Evolutionary conservation across 1,139 yeast species (phyloP).

Genomic region (Pichia sp.): DNA sequence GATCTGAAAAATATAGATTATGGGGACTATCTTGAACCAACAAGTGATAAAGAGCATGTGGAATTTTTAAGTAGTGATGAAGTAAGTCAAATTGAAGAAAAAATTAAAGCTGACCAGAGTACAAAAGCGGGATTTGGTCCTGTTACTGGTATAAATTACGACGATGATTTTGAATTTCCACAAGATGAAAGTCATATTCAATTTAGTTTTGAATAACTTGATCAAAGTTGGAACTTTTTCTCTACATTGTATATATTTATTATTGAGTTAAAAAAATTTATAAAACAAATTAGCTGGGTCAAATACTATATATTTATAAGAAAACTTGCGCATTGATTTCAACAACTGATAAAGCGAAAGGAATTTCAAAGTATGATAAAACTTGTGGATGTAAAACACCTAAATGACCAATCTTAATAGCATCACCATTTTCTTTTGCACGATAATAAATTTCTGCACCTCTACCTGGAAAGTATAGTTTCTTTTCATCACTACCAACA

Average conservation of each 20-base stretch:
- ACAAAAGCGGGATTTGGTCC: conserved; percentile 15
- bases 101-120: conserved; percentile 10
- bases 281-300: background rate
- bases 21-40: conserved; percentile 22
- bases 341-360: conserved; percentile 86
- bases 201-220: conserved; percentile 24
- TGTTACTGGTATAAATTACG: conserved; percentile 21
- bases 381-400: conserved; percentile 98
- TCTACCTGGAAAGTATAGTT: conserved; percentile 93
- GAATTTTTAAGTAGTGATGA: conserved; percentile 27
- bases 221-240: background rate
- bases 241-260: background rate
- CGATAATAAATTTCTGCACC: conserved; percentile 85
- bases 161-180: conserved; percentile 29
- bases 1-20: conserved; percentile 13
- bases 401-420: conserved; percentile 64
- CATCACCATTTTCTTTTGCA: conserved; percentile 49
- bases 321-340: conserved; percentile 87
- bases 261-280: background rate
- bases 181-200: conserved; percentile 25
- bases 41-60: conserved; percentile 23
- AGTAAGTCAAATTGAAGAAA: conserved; percentile 11
- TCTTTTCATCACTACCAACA: conserved; percentile 57
- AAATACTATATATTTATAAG: conserved; percentile 37
- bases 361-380: conserved; percentile 76